A percentile compares a stretch with the other conserved stretches of the same genome.
Conservation (phyloP, 345 rosid genomes). For the sweet orange (Citrus sinensis) region DVS_A1.0 CM039161.1:7893501-7894000, state of each 20-base stretch:
- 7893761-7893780: too few species aligned
- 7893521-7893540: neutral
- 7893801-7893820: neutral
- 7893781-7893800: too few species aligned
- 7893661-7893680: constrained; percentile 2
- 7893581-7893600: too few species aligned
- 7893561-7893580: too few species aligned
- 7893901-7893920: neutral
- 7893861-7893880: constrained; percentile 23
- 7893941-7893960: neutral
- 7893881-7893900: constrained; percentile 26
- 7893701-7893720: neutral
- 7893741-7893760: too few species aligned
- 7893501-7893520: constrained; percentile 15
- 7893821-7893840: constrained; percentile 12
- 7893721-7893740: neutral
- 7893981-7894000: constrained; percentile 9
- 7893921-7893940: neutral
- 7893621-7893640: constrained; percentile 33
- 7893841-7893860: constrained; percentile 18
- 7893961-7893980: neutral
- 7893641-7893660: constrained; percentile 8
- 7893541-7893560: neutral
- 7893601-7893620: neutral
- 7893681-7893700: constrained; percentile 22